Evolutionary conservation across 371 early-diverging fungal species (phyloP).

Genomic region (Mucor piriformis): DNA sequence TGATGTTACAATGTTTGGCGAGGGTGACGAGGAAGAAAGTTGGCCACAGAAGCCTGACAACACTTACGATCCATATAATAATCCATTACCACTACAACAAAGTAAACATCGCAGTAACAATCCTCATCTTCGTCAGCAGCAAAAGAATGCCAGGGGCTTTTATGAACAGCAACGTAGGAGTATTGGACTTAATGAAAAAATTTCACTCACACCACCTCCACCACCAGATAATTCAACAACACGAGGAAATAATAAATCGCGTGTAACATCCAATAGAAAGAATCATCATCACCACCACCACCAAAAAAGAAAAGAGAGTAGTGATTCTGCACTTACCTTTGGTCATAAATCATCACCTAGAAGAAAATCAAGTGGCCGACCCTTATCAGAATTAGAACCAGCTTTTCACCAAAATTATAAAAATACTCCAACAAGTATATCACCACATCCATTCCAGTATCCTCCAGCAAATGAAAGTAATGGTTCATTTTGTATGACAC

Average conservation of each 20-base stretch:
- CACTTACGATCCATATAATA: conserved; percentile 1
- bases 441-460: conserved; percentile 18
- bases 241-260: conserved; percentile 10
- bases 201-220: conserved; percentile 15
- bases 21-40: background rate
- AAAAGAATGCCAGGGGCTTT: background rate
- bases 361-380: conserved; percentile 14
- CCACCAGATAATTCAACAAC: conserved; percentile 4
- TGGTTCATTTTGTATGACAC: conserved; percentile 23
- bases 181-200: conserved; percentile 14
- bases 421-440: conserved; percentile 22
- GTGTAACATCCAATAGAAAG: conserved; percentile 7
- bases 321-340: conserved; percentile 23
- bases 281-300: conserved; percentile 1
- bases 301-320: conserved; percentile 14
- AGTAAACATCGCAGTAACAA: background rate
- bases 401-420: conserved; percentile 1
- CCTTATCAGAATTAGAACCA: conserved; percentile 13
- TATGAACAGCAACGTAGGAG: conserved; percentile 1
- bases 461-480: background rate
- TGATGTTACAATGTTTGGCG: conserved; percentile 20
- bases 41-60: background rate
- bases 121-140: conserved; percentile 3
- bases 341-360: conserved; percentile 6
- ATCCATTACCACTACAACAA: background rate